A percentile compares a stretch with the other conserved stretches of the same genome.
These are phyloP conservation scores for Ochetophila trinervis DNA, from an alignment of 306 rosid genomes.

Conservation along the genomic window DNA sequence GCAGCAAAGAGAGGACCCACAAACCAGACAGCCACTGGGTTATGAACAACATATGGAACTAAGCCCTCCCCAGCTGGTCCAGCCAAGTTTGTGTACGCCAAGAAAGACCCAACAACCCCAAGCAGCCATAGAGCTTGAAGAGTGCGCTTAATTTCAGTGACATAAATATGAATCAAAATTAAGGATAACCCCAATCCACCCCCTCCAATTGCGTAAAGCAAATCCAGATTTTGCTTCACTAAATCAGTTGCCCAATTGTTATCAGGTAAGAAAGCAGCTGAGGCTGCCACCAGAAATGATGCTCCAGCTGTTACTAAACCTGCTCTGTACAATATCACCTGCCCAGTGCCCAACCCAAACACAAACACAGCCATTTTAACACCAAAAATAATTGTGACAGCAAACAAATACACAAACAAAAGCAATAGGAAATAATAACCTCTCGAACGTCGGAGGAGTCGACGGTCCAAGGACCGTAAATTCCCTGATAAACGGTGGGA, in stretches of 20 bases:
- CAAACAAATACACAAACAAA: neutral
- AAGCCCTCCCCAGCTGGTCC: conserved; percentile 57
- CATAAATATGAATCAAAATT: conserved; percentile 75
- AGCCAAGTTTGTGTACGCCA: conserved; percentile 55
- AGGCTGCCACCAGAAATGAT: conserved; percentile 68
- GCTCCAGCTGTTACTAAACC: conserved; percentile 79
- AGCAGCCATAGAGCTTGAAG: conserved; percentile 85
- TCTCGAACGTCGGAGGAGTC: conserved; percentile 72
- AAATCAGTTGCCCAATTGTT: conserved; percentile 23
- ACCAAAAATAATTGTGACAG: neutral
- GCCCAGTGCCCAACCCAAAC: conserved; percentile 9
- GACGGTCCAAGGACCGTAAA: conserved; percentile 87
- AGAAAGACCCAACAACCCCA: conserved; percentile 67
- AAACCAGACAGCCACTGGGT: conserved; percentile 67
- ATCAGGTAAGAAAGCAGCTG: conserved; percentile 59
- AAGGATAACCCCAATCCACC: conserved; percentile 77
- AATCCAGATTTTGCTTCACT: conserved; percentile 53
- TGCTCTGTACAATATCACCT: conserved; percentile 78
- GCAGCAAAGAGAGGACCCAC: conserved; percentile 90
- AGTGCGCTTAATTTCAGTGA: conserved; percentile 74
- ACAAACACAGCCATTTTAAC: neutral
- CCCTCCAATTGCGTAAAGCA: conserved; percentile 53
- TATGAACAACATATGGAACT: conserved; percentile 52
- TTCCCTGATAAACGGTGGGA: conserved; percentile 50
- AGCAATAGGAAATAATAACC: conserved; percentile 30